Evolutionary conservation across 2,329 filamentous ascomycete genomes (phyloP).

Genomic region (Epichloe festucae): DNA sequence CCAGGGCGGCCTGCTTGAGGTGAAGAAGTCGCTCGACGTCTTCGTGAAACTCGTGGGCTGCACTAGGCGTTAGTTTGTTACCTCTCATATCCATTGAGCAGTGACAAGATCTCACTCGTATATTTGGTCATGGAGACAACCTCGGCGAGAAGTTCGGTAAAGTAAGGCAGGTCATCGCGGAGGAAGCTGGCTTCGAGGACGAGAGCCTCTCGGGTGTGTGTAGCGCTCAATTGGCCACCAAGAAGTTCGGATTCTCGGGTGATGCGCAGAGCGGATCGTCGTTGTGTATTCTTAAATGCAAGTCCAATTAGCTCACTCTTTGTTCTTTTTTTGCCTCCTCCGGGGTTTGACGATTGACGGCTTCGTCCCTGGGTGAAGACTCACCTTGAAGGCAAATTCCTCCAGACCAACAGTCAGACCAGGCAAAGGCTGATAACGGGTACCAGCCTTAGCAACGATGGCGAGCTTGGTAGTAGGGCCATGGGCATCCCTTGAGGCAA

Average conservation of each 20-base stretch:
- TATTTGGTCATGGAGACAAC: conserved; percentile 82
- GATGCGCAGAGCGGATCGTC: conserved; percentile 83
- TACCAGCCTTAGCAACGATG: conserved; percentile 86
- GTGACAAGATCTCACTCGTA: conserved; percentile 40
- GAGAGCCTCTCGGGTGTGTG: conserved; percentile 86
- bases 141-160: conserved; percentile 88
- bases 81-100: conserved; percentile 8
- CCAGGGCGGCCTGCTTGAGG: conserved; percentile 61
- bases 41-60: conserved; percentile 84
- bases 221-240: conserved; percentile 75
- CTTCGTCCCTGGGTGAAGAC: conserved; percentile 6
- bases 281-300: conserved; percentile 58
- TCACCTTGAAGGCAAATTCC: conserved; percentile 94
- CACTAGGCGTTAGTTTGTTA: neutral
- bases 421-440: conserved; percentile 79
- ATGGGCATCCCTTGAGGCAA: conserved; percentile 78
- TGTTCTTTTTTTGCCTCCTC: neutral
- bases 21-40: conserved; percentile 68
- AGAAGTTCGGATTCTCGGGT: conserved; percentile 91
- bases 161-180: conserved; percentile 91
- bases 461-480: conserved; percentile 85
- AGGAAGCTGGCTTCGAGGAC: conserved; percentile 92
- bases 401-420: conserved; percentile 83
- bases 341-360: conserved; percentile 3
- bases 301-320: conserved; percentile 33